These are phyloP conservation scores for Jamesozyma gamospora DNA, from an alignment of 805 yeast species.

Conservation along the genomic window DNA sequence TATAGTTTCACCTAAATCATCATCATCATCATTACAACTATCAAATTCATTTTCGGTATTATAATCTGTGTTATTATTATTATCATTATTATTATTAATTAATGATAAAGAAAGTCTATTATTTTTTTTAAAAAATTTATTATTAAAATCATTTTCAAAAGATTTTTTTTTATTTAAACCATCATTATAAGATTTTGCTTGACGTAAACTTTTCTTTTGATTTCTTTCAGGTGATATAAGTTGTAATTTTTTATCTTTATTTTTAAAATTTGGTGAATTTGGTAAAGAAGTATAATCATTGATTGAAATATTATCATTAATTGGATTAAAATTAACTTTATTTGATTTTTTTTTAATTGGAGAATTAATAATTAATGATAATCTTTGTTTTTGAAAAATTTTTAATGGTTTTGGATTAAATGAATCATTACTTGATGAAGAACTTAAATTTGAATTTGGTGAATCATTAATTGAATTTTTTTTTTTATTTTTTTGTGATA, in stretches of 20 bases:
- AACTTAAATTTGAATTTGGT: constrained; percentile 11
- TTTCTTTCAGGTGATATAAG: neutral
- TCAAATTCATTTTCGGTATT: constrained; percentile 1
- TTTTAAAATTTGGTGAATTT: constrained; percentile 11
- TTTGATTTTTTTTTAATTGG: neutral
- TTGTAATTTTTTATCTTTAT: too few species aligned
- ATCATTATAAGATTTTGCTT: constrained; percentile 22
- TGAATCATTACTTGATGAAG: constrained; percentile 8
- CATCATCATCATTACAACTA: constrained; percentile 1
- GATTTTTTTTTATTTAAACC: constrained; percentile 13
- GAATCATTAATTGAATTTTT: constrained; percentile 7
- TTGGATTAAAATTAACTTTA: neutral
- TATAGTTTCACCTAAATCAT: neutral
- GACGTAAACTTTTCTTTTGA: constrained; percentile 6
- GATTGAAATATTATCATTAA: neutral
- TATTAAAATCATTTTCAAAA: neutral
- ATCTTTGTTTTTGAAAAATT: constrained; percentile 14
- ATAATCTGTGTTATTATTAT: neutral
- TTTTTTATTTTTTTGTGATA: constrained; percentile 2
- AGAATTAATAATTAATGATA: neutral
- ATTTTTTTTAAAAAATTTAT: constrained; percentile 19
- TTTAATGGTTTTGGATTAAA: constrained; percentile 22
- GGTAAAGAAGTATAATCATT: constrained; percentile 8
- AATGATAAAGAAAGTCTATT: constrained; percentile 28
- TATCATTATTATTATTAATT: constrained; percentile 6